Base-by-base conservation (phyloP, 2,329 filamentous ascomycete genomes). In the Pseudogymnoascus sp. region DNA sequence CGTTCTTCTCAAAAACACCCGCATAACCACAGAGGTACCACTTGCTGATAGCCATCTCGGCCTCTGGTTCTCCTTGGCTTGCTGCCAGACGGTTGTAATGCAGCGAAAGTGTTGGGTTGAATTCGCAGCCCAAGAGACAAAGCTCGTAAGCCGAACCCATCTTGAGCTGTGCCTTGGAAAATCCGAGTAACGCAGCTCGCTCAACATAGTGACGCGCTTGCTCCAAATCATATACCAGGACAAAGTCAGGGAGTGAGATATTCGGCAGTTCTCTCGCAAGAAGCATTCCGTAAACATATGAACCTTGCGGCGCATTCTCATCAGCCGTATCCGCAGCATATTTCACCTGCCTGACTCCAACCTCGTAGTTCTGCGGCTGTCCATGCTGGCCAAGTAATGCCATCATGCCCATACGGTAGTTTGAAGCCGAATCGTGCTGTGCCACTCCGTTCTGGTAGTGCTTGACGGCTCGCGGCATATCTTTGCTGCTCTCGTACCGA, bases 1-100 rank as follows among this genome's bases (percentile, higher is more conserved):
- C 95, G 71, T 97, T 97, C 81, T 97, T 97, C 65, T 90, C 85
- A 72, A 99, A 97, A 5, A 96, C 82, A 21, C 88, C 89, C 69
- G 97, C 93, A 68, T 95, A 93, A 2, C 95, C 95, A 71, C 96
- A 97, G 29, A 99, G 81, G 73, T 97, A 99, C 95, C 95, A 99
- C 76, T 96, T 95, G 76, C 93, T 97, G 66, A 99, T 92, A 29
- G 93, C 92, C 77, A 99, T 89, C 65, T 96, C 92, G 0, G 93
- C 95, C 74, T 99, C 95, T 0, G 92, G 82, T 71, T 97, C 92
- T 16, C 93, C 93, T 77, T 97, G 95, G 68, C 90, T 87, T 11
- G 95, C 90, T 21, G 95, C 93, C 34, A 99, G 82, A 39, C 91
- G 91, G 72, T 97, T 97, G 78, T 99, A 99, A 74, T 99, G 95